A percentile compares a stretch with the other conserved stretches of the same genome.
phyloP scores from a whole-genome alignment of 2,329 filamentous ascomycete species.

The Alternaria panax region DNA sequence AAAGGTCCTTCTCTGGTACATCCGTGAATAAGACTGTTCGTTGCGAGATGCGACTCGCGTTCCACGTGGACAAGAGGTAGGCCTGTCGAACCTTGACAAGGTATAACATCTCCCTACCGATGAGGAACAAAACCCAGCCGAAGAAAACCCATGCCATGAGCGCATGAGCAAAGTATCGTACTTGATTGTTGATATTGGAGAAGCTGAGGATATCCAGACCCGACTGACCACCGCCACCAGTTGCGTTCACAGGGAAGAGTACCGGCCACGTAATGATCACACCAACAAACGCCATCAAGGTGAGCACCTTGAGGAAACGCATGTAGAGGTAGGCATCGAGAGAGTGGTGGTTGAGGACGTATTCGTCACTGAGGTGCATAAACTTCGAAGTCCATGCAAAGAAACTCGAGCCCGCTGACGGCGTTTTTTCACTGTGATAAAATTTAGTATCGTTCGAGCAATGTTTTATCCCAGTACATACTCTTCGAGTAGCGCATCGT shows the following conservation, averaged over 20 bases:
- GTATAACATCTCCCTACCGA: constrained; percentile 56
- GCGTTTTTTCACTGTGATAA: constrained; percentile 45
- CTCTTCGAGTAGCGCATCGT: constrained; percentile 50
- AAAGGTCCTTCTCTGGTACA: constrained; percentile 51
- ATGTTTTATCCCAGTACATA: constrained; percentile 5
- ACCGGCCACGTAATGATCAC: constrained; percentile 56
- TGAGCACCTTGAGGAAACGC: constrained; percentile 55
- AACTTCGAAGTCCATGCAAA: constrained; percentile 63
- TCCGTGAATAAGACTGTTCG: constrained; percentile 58
- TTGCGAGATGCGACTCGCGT: constrained; percentile 55
- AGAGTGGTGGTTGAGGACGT: constrained; percentile 57
- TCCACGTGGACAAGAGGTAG: constrained; percentile 53
- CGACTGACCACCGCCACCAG: constrained; percentile 44
- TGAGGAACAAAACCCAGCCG: constrained; percentile 53
- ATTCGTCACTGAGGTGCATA: constrained; percentile 52
- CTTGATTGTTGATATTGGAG: constrained; percentile 28
- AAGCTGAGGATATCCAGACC: constrained; percentile 48
- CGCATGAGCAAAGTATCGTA: constrained; percentile 55
- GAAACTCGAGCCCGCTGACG: constrained; percentile 54
- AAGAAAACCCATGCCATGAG: constrained; percentile 55
- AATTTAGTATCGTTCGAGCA: constrained; percentile 29
- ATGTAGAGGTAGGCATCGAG: constrained; percentile 59
- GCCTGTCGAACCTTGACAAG: constrained; percentile 58
- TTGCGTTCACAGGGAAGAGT: constrained; percentile 57
- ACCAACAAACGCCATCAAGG: constrained; percentile 54